Evolutionary conservation across 495 filamentous ascomycete genomes (phyloP).

Genomic region (Annulohypoxylon stygium): DNA sequence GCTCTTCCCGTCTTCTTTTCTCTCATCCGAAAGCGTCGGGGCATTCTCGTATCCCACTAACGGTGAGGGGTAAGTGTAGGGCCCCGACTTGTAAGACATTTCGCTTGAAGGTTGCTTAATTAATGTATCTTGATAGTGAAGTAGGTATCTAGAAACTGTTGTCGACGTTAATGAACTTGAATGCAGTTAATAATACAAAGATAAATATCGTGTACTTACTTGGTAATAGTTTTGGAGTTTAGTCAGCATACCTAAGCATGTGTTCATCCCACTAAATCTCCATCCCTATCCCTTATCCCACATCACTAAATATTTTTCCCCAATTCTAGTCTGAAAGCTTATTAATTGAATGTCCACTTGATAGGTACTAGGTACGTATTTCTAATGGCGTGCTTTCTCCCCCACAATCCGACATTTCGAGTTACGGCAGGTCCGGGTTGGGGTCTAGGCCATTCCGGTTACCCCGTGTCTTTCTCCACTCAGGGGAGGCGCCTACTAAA

Average conservation of each 20-base stretch:
- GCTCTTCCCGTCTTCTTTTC: slow-evolving; percentile 75
- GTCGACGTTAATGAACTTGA: not conserved
- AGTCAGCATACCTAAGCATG: not conserved
- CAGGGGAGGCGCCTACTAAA: not conserved
- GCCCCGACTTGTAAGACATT: slow-evolving; percentile 33
- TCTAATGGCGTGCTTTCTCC: slow-evolving; percentile 20
- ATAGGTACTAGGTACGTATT: not conserved
- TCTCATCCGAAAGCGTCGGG: slow-evolving; percentile 72
- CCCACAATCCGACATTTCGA: slow-evolving; percentile 18
- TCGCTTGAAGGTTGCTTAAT: slow-evolving; percentile 1
- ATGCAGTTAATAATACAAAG: not conserved
- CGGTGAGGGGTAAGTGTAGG: slow-evolving; percentile 72
- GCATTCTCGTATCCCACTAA: slow-evolving; percentile 74
- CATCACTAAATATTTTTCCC: not conserved
- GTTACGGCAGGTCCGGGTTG: slow-evolving; percentile 7
- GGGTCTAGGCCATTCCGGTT: not conserved
- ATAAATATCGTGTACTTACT: not conserved
- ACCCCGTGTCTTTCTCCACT: slow-evolving; percentile 2
- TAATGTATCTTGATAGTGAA: not conserved
- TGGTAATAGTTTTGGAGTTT: not conserved
- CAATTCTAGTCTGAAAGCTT: not conserved
- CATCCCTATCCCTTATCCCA: not conserved
- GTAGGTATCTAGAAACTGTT: not conserved
- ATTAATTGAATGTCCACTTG: not conserved
- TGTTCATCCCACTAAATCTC: not conserved